Percentiles rank a stretch among this genome's conserved stretches.
phyloP scores from a whole-genome alignment of 441 rosid genomes.

The Erysimum cheiri region DNA sequence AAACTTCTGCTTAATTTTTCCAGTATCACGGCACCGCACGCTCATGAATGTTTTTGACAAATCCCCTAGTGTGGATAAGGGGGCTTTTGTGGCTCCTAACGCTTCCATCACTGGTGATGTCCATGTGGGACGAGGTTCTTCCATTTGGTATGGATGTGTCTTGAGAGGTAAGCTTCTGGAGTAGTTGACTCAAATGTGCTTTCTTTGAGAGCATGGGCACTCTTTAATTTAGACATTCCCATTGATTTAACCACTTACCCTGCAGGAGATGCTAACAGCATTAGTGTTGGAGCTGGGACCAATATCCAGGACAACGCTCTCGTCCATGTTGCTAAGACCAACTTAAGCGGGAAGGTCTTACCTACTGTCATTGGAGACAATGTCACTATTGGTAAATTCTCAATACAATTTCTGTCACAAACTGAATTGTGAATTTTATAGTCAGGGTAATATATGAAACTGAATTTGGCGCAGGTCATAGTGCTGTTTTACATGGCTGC shows the following conservation, averaged over 20 bases:
- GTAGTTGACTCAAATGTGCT: conserved; percentile 13
- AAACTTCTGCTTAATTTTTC: conserved; percentile 16
- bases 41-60: conserved; percentile 72
- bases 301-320: conserved; percentile 76
- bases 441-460: neutral
- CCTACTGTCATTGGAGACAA: conserved; percentile 67
- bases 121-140: conserved; percentile 66
- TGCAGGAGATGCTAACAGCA: conserved; percentile 77
- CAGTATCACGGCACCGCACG: conserved; percentile 78
- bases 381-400: conserved; percentile 62
- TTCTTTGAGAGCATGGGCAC: neutral
- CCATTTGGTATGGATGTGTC: conserved; percentile 82
- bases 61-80: conserved; percentile 62
- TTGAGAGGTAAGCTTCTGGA: conserved; percentile 53
- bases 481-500: conserved; percentile 80
- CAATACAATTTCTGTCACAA: neutral
- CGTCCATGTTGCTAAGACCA: conserved; percentile 75
- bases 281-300: conserved; percentile 71
- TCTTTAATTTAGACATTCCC: conserved; percentile 20
- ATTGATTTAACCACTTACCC: neutral
- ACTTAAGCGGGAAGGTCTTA: conserved; percentile 72
- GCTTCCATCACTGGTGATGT: conserved; percentile 74
- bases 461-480: conserved; percentile 62
- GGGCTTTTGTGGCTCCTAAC: conserved; percentile 73
- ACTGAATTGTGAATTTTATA: conserved; percentile 21